Percentiles rank a stretch among this genome's conserved stretches.
These are phyloP conservation scores for Ustilago sp. DNA, from an alignment of 1,284 basidiomycete species.

Conservation along the genomic window DNA sequence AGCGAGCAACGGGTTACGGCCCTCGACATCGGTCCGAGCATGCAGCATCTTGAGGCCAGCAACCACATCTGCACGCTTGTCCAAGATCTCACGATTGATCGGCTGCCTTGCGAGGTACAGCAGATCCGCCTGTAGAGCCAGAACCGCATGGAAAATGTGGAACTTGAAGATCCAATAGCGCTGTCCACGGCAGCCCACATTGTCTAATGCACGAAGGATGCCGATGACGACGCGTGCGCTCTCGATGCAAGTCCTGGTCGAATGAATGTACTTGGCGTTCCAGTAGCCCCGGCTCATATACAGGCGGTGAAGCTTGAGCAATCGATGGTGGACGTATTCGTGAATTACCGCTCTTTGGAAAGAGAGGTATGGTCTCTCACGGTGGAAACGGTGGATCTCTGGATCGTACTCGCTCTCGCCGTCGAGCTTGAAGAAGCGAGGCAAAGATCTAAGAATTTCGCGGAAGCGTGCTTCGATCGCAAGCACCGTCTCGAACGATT, in stretches of 20 bases:
- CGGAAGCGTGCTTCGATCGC: slow-evolving; percentile 56
- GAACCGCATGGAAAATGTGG: slow-evolving; percentile 49
- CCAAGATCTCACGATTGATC: slow-evolving; percentile 39
- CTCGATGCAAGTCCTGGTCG: slow-evolving; percentile 55
- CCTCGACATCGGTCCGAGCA: slow-evolving; percentile 43
- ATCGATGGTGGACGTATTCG: slow-evolving; percentile 56
- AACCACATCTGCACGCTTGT: slow-evolving; percentile 43
- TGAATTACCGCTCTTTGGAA: slow-evolving; percentile 57
- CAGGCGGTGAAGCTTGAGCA: slow-evolving; percentile 60
- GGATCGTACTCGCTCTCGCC: slow-evolving; percentile 58
- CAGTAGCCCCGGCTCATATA: slow-evolving; percentile 59
- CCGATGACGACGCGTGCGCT: slow-evolving; percentile 48
- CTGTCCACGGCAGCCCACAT: slow-evolving; percentile 33
- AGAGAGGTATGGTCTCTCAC: slow-evolving; percentile 57
- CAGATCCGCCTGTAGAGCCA: slow-evolving; percentile 50
- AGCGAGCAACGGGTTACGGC: slow-evolving; percentile 41
- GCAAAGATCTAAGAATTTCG: slow-evolving; percentile 44
- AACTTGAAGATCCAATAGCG: slow-evolving; percentile 51
- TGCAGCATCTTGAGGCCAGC: slow-evolving; percentile 51
- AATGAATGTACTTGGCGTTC: slow-evolving; percentile 57
- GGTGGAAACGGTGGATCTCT: slow-evolving; percentile 51
- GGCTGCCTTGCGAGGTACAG: slow-evolving; percentile 40
- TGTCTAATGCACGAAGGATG: slow-evolving; percentile 33
- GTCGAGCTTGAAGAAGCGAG: slow-evolving; percentile 55
- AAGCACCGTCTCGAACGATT: slow-evolving; percentile 52